Evolutionary conservation across 2,329 filamentous ascomycete genomes (phyloP).

Genomic region (Phaeoacremonium minimum): DNA sequence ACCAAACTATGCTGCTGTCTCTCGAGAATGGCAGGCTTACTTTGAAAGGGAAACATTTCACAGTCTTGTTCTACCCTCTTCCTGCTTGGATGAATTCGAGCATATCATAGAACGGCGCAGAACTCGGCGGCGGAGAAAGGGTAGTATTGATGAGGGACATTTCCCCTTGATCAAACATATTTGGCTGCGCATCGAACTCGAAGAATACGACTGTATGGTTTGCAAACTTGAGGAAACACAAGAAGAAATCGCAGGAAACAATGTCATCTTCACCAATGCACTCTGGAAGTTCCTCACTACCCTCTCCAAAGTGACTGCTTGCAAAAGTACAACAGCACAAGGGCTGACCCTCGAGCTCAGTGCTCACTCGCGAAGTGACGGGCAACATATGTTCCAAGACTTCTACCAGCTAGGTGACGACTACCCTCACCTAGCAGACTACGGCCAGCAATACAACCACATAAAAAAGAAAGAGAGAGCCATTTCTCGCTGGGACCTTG

Average conservation of each 20-base stretch:
- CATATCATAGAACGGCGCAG: too few species aligned
- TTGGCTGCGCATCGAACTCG: constrained; percentile 2
- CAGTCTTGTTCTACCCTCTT: too few species aligned
- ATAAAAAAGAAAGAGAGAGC: too few species aligned
- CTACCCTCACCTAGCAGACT: constrained; percentile 1
- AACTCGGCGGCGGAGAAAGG: too few species aligned
- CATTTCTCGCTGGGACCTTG: too few species aligned
- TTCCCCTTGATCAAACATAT: constrained; percentile 1
- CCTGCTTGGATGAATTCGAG: too few species aligned
- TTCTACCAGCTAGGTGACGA: background rate
- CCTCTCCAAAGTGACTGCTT: constrained; percentile 1
- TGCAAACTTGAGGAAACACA: background rate
- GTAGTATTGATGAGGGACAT: too few species aligned
- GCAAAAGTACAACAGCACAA: background rate
- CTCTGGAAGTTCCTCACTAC: constrained; percentile 1
- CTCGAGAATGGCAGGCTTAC: too few species aligned
- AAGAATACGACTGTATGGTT: background rate
- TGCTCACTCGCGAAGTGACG: constrained; percentile 2
- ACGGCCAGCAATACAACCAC: too few species aligned
- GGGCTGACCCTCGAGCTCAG: constrained; percentile 3
- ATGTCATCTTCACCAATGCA: constrained; percentile 1
- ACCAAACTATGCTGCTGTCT: too few species aligned
- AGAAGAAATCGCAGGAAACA: background rate
- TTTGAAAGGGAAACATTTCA: too few species aligned
- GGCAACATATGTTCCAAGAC: constrained; percentile 1